Evolutionary conservation across 148 eudicot genomes (phyloP), one percentile per base, ranked within the genome.

Genomic region (Chenopodium album): DNA sequence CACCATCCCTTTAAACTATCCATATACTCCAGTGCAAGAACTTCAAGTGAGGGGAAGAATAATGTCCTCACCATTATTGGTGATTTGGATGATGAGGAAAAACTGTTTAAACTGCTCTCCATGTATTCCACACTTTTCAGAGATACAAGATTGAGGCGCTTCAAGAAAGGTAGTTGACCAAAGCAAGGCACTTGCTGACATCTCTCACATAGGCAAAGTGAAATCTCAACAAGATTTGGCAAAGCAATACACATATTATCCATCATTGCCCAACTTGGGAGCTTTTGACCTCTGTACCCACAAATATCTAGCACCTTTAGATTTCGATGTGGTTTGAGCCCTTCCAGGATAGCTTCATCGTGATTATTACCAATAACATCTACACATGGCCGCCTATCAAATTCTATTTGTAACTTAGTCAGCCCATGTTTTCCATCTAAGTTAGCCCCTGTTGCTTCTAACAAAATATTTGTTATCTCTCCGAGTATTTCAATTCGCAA

Each of bases 1-100:
- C 89, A 82, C 89, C 89, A 76, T 34, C 89, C 87, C 62, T 76
- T 79, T 37, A 87, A 32, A 54, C 50, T 82, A n/a, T 0, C 2
- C 81, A 87, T 71, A 16, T 0, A 0, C 12, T 0, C 0, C 10
- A 87, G 60, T 0, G 1, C 2, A 31, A 87, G 87, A 4, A 68
- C 41, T 81, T 79, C 22, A 31, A 87, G 89, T 28, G 81, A 82
- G n/a, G 87, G 87, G 71, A 87, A 87, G 84, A 87, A 87, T n/a
- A 22, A 4, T 46, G 76, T 7, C 9, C 64, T 6, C 13, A 50
- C 46, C 37, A 23, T 20, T 2, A 13, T 14, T 32, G 73, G 2
- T 29, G 62, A 31, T 12, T 28, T 3, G 16, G 65, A 10, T 20
- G 73, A 76, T 14, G 26, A 3, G 29, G 70, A 78, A 63, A 19